Conservation (phyloP, 768 basidiomycete genomes). For the Serendipita indica region DNA sequence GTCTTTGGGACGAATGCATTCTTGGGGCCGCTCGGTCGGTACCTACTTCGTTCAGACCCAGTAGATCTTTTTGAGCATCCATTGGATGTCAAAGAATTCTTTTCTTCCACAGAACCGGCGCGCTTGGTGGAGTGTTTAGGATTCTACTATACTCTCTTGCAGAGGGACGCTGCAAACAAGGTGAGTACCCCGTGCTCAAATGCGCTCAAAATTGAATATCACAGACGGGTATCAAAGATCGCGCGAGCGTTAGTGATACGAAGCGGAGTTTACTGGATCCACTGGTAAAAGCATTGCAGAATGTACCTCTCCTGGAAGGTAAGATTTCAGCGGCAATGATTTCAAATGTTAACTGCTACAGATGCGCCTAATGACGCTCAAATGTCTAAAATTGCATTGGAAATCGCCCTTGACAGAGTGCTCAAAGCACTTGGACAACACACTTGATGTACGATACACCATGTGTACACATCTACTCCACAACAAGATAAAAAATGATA, state of each 20-base stretch:
- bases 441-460: not conserved
- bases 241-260: not conserved
- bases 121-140: slow-evolving; percentile 51
- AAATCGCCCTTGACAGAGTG: not conserved
- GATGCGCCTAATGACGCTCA: not conserved
- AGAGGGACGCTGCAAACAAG: slow-evolving; percentile 41
- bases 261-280: not conserved
- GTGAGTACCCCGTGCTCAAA: slow-evolving; percentile 23
- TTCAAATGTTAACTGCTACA: not conserved
- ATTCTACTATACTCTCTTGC: slow-evolving; percentile 50
- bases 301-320: not conserved
- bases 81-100: slow-evolving; percentile 30
- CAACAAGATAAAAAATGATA: not conserved
- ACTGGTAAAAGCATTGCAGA: not conserved
- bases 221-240: not conserved
- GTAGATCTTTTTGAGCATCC: slow-evolving; percentile 31
- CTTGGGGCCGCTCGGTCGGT: slow-evolving; percentile 32
- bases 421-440: not conserved
- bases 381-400: not conserved
- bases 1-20: not conserved
- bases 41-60: slow-evolving; percentile 44
- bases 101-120: slow-evolving; percentile 41
- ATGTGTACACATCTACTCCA: not conserved
- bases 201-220: not conserved
- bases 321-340: not conserved